Conservation (phyloP, 2,329 filamentous ascomycete species). For the Colletotrichum neosansevieriae region DNA sequence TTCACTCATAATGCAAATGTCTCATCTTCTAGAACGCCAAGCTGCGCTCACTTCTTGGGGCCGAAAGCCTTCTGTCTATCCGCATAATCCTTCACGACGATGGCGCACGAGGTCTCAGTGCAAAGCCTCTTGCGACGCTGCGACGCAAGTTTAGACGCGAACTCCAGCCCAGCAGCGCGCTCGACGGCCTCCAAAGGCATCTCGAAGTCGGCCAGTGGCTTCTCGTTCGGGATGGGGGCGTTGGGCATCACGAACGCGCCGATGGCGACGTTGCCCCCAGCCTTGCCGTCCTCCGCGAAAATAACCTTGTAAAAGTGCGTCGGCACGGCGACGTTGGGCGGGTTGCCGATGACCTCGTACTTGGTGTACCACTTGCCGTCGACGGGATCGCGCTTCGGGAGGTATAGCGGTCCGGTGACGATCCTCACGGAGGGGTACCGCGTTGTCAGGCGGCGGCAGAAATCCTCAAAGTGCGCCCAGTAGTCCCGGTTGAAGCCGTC, state of each 20-base stretch:
- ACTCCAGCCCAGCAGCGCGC: slow-evolving; percentile 91
- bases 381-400: slow-evolving; percentile 82
- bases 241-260: slow-evolving; percentile 97
- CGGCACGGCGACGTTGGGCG: slow-evolving; percentile 93
- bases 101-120: slow-evolving; percentile 84
- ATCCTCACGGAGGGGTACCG: slow-evolving; percentile 89
- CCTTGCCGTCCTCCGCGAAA: slow-evolving; percentile 85
- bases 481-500: slow-evolving; percentile 99
- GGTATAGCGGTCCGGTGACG: slow-evolving; percentile 93
- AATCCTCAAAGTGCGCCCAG: slow-evolving; percentile 99
- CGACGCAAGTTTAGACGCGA: slow-evolving; percentile 81
- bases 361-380: slow-evolving; percentile 96
- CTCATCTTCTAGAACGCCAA: neutral
- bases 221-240: slow-evolving; percentile 86
- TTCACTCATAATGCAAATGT: neutral
- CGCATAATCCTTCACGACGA: slow-evolving; percentile 85
- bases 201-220: slow-evolving; percentile 91
- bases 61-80: slow-evolving; percentile 70
- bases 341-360: slow-evolving; percentile 95
- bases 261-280: slow-evolving; percentile 81
- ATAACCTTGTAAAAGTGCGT: slow-evolving; percentile 99
- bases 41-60: slow-evolving; percentile 48
- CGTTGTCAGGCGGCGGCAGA: slow-evolving; percentile 85
- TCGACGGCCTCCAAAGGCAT: slow-evolving; percentile 94
- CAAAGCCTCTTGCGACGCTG: slow-evolving; percentile 84